Percentiles rank a stretch among this genome's conserved stretches.
Conservation (phyloP, 2,329 filamentous ascomycete genomes). For the Clarireedia monteithiana region DNA sequence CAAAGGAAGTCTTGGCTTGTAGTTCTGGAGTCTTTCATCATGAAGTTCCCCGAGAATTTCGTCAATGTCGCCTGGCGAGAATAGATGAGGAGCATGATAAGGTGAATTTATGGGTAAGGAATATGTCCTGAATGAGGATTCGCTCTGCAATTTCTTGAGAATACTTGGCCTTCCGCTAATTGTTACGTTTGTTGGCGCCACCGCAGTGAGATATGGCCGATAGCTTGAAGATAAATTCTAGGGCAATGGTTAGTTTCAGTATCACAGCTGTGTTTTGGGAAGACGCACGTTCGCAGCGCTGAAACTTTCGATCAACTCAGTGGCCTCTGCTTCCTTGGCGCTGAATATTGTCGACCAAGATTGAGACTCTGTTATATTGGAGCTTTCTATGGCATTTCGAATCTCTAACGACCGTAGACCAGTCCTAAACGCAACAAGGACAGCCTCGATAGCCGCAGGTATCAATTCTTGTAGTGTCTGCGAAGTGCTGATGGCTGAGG, state of each 20-base stretch:
- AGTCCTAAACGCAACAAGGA: neutral
- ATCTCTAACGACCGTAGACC: neutral
- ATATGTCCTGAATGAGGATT: neutral
- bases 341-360: neutral
- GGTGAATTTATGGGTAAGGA: conserved; percentile 19
- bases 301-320: neutral
- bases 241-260: neutral
- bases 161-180: neutral
- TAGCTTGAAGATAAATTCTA: neutral
- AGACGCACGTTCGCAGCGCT: neutral
- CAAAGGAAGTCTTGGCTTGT: neutral
- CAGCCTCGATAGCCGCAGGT: neutral
- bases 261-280: neutral
- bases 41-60: conserved; percentile 7
- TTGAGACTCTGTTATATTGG: neutral
- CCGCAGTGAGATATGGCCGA: neutral
- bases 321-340: neutral
- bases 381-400: neutral
- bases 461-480: neutral
- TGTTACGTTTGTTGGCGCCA: neutral
- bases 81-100: conserved; percentile 27
- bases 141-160: neutral
- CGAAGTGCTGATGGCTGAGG: neutral
- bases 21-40: neutral
- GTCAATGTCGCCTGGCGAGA: conserved; percentile 16